Base-by-base conservation (phyloP, 2,329 filamentous ascomycete genomes). In the Neopestalotiopsis rosae region DNA sequence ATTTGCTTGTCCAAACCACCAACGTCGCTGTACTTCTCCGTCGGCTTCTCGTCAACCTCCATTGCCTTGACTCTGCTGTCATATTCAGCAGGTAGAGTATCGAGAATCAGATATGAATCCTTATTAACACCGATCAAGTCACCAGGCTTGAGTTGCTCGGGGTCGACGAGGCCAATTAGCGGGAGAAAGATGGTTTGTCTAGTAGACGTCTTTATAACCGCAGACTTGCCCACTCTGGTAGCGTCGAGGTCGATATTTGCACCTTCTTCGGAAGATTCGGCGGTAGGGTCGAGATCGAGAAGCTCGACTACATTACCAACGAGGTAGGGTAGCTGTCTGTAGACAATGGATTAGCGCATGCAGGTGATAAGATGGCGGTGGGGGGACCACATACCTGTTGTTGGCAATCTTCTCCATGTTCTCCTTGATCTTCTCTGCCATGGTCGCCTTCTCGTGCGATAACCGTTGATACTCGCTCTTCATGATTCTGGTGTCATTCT, bases 11-110 rank as follows among this genome's bases (percentile, higher is more conserved):
- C 95, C 76, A 99, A 83, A 65, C 96, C 96, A 83, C 96, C 96
- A 14, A 99, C 97, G 84, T 99, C 96, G 67, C 92, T 96, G 85
- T 99, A 99, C 84, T 98, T 97, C 83, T 99, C 96, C 52, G 95
- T 98, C 10, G 96, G 97, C 87, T 99, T 99, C 88, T 99, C 97
- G 77, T 99, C 96, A 7, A 99, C 96, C 85, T 99, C 97, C 96
- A 99, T 99, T 45, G 97, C 97, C 86, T 99, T 99, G 74, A 99
- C 96, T 81, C 96, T 91, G 84, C 95, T 98, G 80, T 99, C 96
- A 79, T 99, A 99, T 81, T 99, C 97, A 61, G 96, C 96, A 1
- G 96, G 96, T 73, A 99, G 87, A 30, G 96, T 99, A 79, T 99
- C 97, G 69, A 99, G 88, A 73, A 99, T 94, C 45, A 99, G 90